Evolutionary conservation across 2,329 filamentous ascomycete species (phyloP), one percentile per base, ranked within the genome.

Genomic region (Rhinocladiella mackenziei): DNA sequence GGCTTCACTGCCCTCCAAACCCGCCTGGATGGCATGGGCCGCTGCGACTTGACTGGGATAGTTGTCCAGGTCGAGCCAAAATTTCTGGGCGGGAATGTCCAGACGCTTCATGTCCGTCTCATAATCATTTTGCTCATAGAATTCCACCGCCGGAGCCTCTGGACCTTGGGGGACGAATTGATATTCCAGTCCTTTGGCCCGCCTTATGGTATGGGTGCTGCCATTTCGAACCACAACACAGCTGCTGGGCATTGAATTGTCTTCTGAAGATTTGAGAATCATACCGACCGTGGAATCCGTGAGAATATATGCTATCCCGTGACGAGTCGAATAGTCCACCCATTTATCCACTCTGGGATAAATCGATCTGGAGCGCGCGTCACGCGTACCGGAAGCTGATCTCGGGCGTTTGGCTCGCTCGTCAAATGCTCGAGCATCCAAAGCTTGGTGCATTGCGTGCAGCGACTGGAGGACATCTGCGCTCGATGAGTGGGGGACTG

Each of bases 301-400:
- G n/a, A 74, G 53, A 5, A 73, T 69, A 50, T 74, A 74, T 4
- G 70, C 71, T 35, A 74, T 72, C 8, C 71, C 71, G 46, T 73
- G 73, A 34, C 70, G 66, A 45, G 72, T 72, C 5, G 71, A 72
- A 51, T 74, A 74, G 50, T 74, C 71, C 14, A 74, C 71, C 71
- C 71, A 74, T 59, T 74, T 74, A 36, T 73, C 69, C 3, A 74
- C 71, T 44, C 72, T 69, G 2, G 69, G 59, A 40, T 72, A 69
- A 2, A 63, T 64, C 22, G 45, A 48, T 14, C 33, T 18, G 2
- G 41, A 20, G 11, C 40, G 52, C 9, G 23, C 22, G 20, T 40
- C 44, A 6, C 43, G 45, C 2, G 43, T 47, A 14, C 52, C 42
- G 10, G 50, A 47, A 20, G 39, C 38, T 25, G 49, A 48, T 20